Evolutionary conservation across 192 early-diverging fungal species (phyloP), one percentile per base, ranked within the genome.

Genomic region (Gonapodya sp.): DNA sequence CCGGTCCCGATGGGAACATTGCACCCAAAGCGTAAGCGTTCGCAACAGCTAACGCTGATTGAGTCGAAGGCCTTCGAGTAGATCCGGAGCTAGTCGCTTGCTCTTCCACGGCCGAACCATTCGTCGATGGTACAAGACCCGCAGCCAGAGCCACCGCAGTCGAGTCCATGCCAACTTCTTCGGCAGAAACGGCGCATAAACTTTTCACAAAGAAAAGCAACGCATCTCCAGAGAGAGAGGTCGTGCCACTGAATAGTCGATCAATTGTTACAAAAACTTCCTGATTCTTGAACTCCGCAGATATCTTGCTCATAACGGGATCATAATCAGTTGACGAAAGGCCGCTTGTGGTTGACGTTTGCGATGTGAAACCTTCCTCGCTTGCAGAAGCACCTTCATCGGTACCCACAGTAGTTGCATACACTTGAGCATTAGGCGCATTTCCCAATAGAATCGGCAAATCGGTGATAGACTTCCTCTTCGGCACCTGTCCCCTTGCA

Each of bases 141-240:
- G 75, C 2, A 2, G 30, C 2, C 2, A 32, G 8, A 34, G 75
- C 75, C 24, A 64, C 24, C 31, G 75, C 18, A 33, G 75, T 77
- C 18, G 18, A 16, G 8, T 81, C 79, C 35, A 81, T 79, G 0
- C 79, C 73, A 24, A 81, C 80, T 64, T 81, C 80, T 32, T 81
- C 80, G 18, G 79, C 73, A 18, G 80, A 81, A 18, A 81, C 36
- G 73, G 36, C 80, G 35, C 80, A 81, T 35, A 81, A 73, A 32
- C 80, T 79, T 32, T 64, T 81, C 35, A 73, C 36, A 73, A 81
- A 81, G 35, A 35, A 34, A 18, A 46, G 73, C 34, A 81, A 35
- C 34, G 73, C 80, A 1, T 36, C 35, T 34, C 80, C 80, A 33
- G 73, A 79, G 34, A 81, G 79, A 18, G 34, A 18, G 31, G 78